Evolutionary conservation across 129 eudicot genomes (phyloP), one percentile per base, ranked within the genome.

Genomic region (carrot (Daucus carota)): DNA sequence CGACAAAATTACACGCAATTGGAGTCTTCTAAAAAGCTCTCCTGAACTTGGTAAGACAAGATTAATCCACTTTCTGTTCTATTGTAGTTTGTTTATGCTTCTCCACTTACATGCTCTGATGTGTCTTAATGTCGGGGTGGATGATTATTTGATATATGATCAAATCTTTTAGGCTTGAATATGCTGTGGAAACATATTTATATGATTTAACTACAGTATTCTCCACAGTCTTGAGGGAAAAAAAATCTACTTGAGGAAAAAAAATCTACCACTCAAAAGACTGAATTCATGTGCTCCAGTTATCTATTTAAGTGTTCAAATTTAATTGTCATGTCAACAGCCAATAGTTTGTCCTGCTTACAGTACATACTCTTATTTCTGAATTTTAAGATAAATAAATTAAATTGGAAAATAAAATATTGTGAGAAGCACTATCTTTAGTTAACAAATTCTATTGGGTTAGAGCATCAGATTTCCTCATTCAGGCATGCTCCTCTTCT

Each of bases 11-110:
- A 75, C 87, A 16, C 90, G 99, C 78, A 91, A 89, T 81, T 94
- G 99, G 99, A 94, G 99, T 83, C 86, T 91, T 16, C 43, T 89
- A 63, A 94, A 94, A 84, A 91, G 87, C 82, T 91, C 91, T 78
- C 91, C 92, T 1, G 87, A 91, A 82, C 89, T 84, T 83, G 86
- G 83, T 80, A 94, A 94, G 78, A 75, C 97, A 81, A 94, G 91
- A 96, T 97, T 91, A 77, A 40, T 77, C 77, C 45, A 57, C 1
- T 82, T 65, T 62, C 48, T 15, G 38, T 46, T 34, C 45, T 60
- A 3, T 45, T 4, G 52, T 52, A 13, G 57, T 8, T 31, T 45
- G 36, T 8, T 70, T 17, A 59, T 44, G 26, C 31, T 24, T 42
- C 31, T 73, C n/a, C 36, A 73, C 11, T 72, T 77, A 16, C 6